A percentile compares a stretch with the other conserved stretches of the same genome.
phyloP scores from a whole-genome alignment of 2,329 filamentous ascomycete species.

The Aspergillus niger region DNA sequence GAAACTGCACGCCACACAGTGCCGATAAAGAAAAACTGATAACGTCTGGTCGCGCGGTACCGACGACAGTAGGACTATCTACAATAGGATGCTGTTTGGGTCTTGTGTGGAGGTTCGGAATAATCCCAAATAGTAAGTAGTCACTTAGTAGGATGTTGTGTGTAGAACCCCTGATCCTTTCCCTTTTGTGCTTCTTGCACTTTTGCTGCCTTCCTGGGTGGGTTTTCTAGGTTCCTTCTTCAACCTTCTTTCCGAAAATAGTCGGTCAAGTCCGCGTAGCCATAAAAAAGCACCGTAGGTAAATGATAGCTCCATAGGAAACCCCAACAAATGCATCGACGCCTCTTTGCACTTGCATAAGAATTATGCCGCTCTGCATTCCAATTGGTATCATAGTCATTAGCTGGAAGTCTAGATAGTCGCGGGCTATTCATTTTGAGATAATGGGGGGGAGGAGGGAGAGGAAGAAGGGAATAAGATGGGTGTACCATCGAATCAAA shows the following conservation, averaged over 20 bases:
- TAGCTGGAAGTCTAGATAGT: neutral
- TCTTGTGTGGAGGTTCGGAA: neutral
- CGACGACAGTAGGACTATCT: neutral
- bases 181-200: neutral
- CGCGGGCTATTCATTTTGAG: neutral
- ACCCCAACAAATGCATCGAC: neutral
- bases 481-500: neutral
- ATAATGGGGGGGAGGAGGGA: neutral
- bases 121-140: neutral
- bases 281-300: neutral
- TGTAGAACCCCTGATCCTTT: neutral
- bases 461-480: too few relatives aligned
- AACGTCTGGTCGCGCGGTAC: neutral
- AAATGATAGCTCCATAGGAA: neutral
- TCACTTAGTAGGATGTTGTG: neutral
- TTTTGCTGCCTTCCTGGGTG: neutral
- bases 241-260: slow-evolving; percentile 10
- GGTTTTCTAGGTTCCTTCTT: slow-evolving; percentile 12
- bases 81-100: neutral
- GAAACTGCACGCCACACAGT: neutral
- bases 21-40: neutral
- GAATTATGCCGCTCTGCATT: neutral
- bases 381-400: neutral
- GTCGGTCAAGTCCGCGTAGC: slow-evolving; percentile 4
- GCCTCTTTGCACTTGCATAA: slow-evolving; percentile 2